Evolutionary conservation across 2,329 filamentous ascomycete species (phyloP).

Genomic region (Colletotrichum lentis): DNA sequence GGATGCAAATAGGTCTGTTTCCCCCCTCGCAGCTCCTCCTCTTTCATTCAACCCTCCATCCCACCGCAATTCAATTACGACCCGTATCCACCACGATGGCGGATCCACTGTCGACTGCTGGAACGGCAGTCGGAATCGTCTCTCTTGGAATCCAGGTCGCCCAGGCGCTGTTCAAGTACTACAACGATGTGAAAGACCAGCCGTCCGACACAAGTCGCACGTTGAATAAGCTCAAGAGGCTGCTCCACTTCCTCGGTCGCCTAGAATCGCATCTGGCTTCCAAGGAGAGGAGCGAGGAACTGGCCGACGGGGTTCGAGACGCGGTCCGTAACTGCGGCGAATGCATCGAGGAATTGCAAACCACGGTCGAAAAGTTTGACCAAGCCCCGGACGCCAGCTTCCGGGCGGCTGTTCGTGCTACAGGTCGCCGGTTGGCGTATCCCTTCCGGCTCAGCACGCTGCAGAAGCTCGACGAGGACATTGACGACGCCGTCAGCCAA

Average conservation of each 20-base stretch:
- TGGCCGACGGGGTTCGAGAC: slow-evolving; percentile 42
- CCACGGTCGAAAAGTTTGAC: slow-evolving; percentile 42
- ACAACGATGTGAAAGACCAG: slow-evolving; percentile 44
- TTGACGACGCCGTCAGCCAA: slow-evolving; percentile 45
- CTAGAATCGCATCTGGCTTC: slow-evolving; percentile 33
- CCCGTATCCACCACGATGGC: not conserved
- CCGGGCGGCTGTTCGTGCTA: slow-evolving; percentile 4
- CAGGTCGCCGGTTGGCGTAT: slow-evolving; percentile 41
- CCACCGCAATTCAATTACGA: no score
- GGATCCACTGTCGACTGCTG: slow-evolving; percentile 39
- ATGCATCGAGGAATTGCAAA: slow-evolving; percentile 44
- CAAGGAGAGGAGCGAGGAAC: slow-evolving; percentile 40
- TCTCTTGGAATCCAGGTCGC: slow-evolving; percentile 50
- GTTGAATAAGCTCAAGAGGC: slow-evolving; percentile 41
- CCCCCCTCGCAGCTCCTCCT: no score
- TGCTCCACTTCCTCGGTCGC: slow-evolving; percentile 42
- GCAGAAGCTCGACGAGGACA: slow-evolving; percentile 49
- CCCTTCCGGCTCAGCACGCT: slow-evolving; percentile 50
- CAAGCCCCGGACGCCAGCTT: slow-evolving; percentile 17
- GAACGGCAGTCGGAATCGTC: slow-evolving; percentile 45
- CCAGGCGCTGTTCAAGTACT: slow-evolving; percentile 47
- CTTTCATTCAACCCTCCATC: no score
- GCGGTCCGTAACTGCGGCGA: slow-evolving; percentile 43
- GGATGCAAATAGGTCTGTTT: no score
- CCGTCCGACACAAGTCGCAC: slow-evolving; percentile 43